Conservation (phyloP, 441 rosid genomes). For the Bruguiera hainesii region DNA sequence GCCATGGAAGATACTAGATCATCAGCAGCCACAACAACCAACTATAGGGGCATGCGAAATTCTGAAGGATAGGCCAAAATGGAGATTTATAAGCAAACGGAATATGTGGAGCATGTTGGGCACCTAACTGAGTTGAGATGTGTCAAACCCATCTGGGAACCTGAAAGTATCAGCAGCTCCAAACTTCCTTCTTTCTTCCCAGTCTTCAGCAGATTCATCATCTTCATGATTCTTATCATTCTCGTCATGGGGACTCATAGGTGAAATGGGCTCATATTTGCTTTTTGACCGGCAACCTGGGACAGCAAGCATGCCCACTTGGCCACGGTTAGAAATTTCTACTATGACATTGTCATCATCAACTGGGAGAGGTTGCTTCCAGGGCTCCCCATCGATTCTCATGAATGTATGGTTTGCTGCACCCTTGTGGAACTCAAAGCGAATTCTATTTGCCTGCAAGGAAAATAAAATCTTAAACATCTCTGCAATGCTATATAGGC, state of each 20-base stretch:
- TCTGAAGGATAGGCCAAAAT: neutral
- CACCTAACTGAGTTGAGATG: constrained; percentile 54
- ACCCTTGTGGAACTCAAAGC: constrained; percentile 80
- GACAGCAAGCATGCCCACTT: constrained; percentile 86
- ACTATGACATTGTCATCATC: constrained; percentile 71
- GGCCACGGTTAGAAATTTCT: constrained; percentile 80
- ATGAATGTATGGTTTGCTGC: constrained; percentile 77
- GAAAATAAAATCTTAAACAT: neutral
- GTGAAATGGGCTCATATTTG: constrained; percentile 35
- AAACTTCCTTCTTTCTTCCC: constrained; percentile 21
- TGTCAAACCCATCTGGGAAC: constrained; percentile 64
- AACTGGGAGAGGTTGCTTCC: constrained; percentile 91
- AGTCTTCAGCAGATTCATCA: no score
- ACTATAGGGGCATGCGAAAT: neutral
- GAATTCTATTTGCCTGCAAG: constrained; percentile 63
- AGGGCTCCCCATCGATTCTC: constrained; percentile 98
- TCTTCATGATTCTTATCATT: constrained; percentile 13
- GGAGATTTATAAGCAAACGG: neutral
- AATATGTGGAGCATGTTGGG: neutral
- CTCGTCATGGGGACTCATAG: constrained; percentile 19
- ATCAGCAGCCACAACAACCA: neutral
- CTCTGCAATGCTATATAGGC: neutral
- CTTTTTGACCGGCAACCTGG: constrained; percentile 67
- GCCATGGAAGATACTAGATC: neutral
- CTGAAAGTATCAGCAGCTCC: constrained; percentile 88